A percentile compares a stretch with the other conserved stretches of the same genome.
phyloP scores from a whole-genome alignment of 495 filamentous ascomycete species.

The Cercophora scortea region DNA sequence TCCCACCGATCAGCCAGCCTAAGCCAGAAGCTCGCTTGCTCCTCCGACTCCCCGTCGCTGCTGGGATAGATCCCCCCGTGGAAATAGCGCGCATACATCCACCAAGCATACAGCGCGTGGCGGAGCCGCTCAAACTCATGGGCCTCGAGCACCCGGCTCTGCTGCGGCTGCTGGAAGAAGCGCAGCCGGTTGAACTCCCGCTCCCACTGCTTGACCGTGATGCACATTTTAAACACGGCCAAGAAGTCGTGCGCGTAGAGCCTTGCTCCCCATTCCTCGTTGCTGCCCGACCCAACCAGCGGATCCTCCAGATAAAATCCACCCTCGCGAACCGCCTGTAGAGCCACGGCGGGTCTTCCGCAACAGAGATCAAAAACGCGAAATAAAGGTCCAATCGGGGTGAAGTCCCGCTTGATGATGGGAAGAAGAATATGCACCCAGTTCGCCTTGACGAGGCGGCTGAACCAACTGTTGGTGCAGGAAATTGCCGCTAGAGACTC shows the following conservation, averaged over 20 bases:
- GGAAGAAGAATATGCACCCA: constrained; percentile 15
- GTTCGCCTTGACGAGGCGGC: constrained; percentile 12
- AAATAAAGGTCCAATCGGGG: constrained; percentile 48
- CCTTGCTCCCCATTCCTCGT: background rate
- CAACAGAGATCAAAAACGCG: constrained; percentile 1
- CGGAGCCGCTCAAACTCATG: constrained; percentile 55
- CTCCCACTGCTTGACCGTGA: constrained; percentile 55
- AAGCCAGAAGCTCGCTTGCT: constrained; percentile 1
- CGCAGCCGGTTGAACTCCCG: constrained; percentile 60
- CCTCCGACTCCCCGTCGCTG: constrained; percentile 1
- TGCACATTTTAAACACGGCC: constrained; percentile 45
- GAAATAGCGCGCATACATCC: constrained; percentile 43
- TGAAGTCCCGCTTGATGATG: constrained; percentile 43
- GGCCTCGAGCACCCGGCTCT: constrained; percentile 52
- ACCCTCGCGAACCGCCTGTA: background rate
- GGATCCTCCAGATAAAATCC: background rate
- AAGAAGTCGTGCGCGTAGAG: constrained; percentile 1
- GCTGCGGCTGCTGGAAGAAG: constrained; percentile 52
- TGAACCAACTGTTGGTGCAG: constrained; percentile 11
- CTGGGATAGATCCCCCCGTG: constrained; percentile 12
- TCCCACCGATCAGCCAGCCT: constrained; percentile 7
- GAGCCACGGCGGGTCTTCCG: background rate
- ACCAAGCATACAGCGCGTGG: constrained; percentile 60
- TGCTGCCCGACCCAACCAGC: background rate
- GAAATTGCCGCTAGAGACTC: constrained; percentile 15